These are phyloP conservation scores for Mrakia gelida DNA, from an alignment of 768 basidiomycete genomes.

Conservation along the genomic window DNA sequence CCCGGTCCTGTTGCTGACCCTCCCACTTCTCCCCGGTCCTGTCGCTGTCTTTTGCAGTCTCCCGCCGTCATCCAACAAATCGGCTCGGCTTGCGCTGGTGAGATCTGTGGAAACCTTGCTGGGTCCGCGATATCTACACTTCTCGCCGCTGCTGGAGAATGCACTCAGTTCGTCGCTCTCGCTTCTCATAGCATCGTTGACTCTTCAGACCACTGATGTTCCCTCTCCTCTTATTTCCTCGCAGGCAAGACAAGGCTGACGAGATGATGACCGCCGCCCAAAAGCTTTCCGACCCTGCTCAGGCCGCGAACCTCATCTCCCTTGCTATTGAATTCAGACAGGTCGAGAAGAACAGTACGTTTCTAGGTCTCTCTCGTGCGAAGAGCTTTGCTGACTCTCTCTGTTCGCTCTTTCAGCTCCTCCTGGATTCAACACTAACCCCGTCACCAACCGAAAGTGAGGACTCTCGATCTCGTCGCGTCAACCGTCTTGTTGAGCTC, in stretches of 20 bases:
- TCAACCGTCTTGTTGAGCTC: no score
- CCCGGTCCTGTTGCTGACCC: no score
- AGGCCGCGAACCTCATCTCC: not conserved
- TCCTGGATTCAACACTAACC: constrained; percentile 42
- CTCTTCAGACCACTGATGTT: not conserved
- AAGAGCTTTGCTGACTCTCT: not conserved
- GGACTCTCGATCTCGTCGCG: no score
- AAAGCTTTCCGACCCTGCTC: not conserved
- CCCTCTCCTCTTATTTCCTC: not conserved
- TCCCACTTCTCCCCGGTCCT: no score
- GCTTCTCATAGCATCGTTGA: not conserved
- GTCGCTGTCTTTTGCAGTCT: no score
- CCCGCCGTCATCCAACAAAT: not conserved
- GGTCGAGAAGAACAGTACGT: not conserved
- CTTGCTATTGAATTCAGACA: constrained; percentile 4
- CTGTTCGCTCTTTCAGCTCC: not conserved
- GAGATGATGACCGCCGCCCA: not conserved
- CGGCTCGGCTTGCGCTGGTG: not conserved
- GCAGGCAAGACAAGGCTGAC: constrained; percentile 5
- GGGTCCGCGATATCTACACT: not conserved
- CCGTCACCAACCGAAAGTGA: constrained; percentile 49
- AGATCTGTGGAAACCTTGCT: not conserved
- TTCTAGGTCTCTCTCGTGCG: no score
- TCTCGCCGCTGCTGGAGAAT: not conserved
- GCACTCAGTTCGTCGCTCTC: not conserved